Evolutionary conservation across 2,329 filamentous ascomycete genomes (phyloP), one percentile per base, ranked within the genome.

Genomic region (Hypoxylon sp.): DNA sequence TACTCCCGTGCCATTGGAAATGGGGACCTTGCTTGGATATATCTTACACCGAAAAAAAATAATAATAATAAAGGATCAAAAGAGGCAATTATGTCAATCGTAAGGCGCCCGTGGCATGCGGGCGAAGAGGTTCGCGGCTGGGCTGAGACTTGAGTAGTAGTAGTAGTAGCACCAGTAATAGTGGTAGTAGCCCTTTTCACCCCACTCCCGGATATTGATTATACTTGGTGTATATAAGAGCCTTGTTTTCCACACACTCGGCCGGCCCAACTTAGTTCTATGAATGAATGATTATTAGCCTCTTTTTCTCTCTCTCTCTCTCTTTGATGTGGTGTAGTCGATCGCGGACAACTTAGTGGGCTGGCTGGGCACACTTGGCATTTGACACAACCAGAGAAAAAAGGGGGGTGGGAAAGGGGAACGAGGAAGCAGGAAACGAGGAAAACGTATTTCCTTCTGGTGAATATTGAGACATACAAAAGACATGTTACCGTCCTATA

Each of bases 1-100:
- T 46, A 13, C 41, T 23, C 60, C 60, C 45, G 32, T 57, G 19
- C 25, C 25, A 58, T 58, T 38, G 30, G 43, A 58, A 58, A 58
- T 58, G 55, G 53, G 28, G 41, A 28, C 21, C 38, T n/a, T n/a
- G 17, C 38, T 21, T 43, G n/a, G 38, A n/a, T n/a, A 41, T n/a
- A 43, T 43, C 38, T 43, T 19, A 43, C 17, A 43, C 38, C 38
- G 38, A 43, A 43, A 43, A 41, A 10, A n/a, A 10, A 2, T n/a
- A n/a, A n/a, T n/a, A n/a, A n/a, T n/a, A n/a, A n/a, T n/a, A n/a
- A n/a, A n/a, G n/a, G 17, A 7, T 30, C 9, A n/a, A 43, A 43
- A 43, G 38, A 43, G 38, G 38, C 7, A 43, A 21, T 43, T 11
- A 43, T 43, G 38, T 21, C 38, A 43, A 19, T 43, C 17, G 38